Evolutionary conservation across 73 alveolate species (phyloP).

Genomic region (Symbiodinium natans): DNA sequence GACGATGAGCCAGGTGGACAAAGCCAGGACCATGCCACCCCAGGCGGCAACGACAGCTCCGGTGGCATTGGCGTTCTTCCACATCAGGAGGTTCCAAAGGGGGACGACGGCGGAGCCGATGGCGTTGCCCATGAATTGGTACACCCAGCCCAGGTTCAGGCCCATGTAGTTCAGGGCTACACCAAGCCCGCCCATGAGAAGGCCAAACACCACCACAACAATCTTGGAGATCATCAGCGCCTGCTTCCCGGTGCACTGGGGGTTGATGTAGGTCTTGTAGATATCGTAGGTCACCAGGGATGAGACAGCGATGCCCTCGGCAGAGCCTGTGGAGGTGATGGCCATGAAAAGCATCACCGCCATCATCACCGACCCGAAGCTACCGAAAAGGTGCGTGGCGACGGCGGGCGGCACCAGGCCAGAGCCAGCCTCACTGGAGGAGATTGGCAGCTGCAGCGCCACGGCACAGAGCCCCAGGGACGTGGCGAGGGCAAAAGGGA

Average conservation of each 20-base stretch:
- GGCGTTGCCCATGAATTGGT: slow-evolving; percentile 77
- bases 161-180: slow-evolving; percentile 70
- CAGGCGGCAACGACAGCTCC: slow-evolving; percentile 40
- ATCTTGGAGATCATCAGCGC: slow-evolving; percentile 55
- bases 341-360: slow-evolving; percentile 93
- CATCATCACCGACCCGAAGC: slow-evolving; percentile 57
- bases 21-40: slow-evolving; percentile 62
- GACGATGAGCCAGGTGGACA: slow-evolving; percentile 36
- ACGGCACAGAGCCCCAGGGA: slow-evolving; percentile 64
- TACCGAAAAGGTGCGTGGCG: slow-evolving; percentile 59
- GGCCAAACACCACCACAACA: slow-evolving; percentile 41
- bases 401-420: slow-evolving; percentile 88
- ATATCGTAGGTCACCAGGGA: slow-evolving; percentile 82
- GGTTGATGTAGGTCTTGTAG: slow-evolving; percentile 65
- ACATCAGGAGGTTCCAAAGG: slow-evolving; percentile 14
- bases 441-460: slow-evolving; percentile 47
- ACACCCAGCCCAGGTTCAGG: slow-evolving; percentile 77
- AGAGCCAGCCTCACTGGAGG: background rate
- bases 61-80: slow-evolving; percentile 58
- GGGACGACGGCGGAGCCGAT: slow-evolving; percentile 92
- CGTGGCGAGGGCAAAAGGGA: slow-evolving; percentile 85
- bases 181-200: slow-evolving; percentile 60
- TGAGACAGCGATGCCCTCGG: slow-evolving; percentile 88
- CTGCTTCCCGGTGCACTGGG: slow-evolving; percentile 50
- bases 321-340: slow-evolving; percentile 88